Base-by-base conservation (phyloP, 1,139 yeast genomes). In the Magnusiomyces ingens region DNA sequence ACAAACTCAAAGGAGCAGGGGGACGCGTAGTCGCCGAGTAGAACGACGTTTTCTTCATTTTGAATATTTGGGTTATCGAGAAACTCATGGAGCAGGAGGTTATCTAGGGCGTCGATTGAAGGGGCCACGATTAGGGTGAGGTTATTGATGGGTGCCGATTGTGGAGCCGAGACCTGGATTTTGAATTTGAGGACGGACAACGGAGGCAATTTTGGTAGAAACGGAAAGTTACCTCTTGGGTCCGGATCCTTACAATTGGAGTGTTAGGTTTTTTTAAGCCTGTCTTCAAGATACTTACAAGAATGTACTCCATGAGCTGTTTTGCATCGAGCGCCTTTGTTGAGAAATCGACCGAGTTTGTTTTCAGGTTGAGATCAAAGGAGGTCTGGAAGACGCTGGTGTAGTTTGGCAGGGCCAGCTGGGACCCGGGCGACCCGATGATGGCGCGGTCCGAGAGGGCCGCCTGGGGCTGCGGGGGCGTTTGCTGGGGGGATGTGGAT, bases 1-100 rank as follows among this genome's bases (percentile, higher is more conserved):
- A 62, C 66, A 53, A 67, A 63, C 45, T 66, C 65, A 49, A 60
- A 42, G 45, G 56, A 40, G 8, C 32, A 26, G 12, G 57, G 53
- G 26, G 51, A 32, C 3, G 45, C 37, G 12, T 42, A 41, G 56
- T 69, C 73, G 48, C 74, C 74, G 15, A 71, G 60, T 41, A 71
- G 60, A n/a, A 60, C 63, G 3, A 71, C 74, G 52, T 71, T 71
- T 38, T 69, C 67, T 52, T 69, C 69, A 42, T 70, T 68, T 55
- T 71, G 74, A 38, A 71, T 62, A 48, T 72, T 71, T n/a, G 75
- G 74, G 59, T 71, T 71, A 55, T 67, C 69, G 51, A 69, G 65
- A 49, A 72, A 64, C 58, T 71, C 75, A 43, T 67, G 66, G 32
- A 67, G 66, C 47, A 71, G 61, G 52, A 71, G 63, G 12, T 63